These are phyloP conservation scores for Eucalyptus pauciflora DNA, from an alignment of 345 rosid genomes.

Conservation along the genomic window DNA sequence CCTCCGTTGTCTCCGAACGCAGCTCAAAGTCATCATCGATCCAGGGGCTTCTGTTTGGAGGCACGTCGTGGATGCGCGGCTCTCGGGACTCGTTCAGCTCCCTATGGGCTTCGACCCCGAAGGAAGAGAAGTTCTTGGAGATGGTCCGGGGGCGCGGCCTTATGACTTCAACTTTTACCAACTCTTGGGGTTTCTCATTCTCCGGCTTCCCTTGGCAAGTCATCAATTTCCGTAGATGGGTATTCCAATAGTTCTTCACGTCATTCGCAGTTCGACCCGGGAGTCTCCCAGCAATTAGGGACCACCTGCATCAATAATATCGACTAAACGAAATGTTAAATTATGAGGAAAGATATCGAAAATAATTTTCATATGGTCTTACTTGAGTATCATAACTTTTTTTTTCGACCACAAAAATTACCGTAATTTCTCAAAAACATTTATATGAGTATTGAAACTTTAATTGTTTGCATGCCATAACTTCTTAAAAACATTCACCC, in stretches of 20 bases:
- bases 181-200: not conserved
- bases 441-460: no score
- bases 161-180: not conserved
- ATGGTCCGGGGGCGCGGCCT: constrained; percentile 10
- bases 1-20: not conserved
- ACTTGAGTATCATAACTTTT: no score
- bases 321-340: not conserved
- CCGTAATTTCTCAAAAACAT: no score
- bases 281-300: constrained; percentile 31
- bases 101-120: not conserved
- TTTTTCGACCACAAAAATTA: accelerated
- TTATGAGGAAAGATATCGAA: not conserved
- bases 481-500: no score
- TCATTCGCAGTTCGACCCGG: constrained; percentile 39
- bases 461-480: no score
- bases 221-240: not conserved
- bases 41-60: not conserved
- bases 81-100: not conserved
- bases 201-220: not conserved
- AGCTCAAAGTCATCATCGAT: not conserved
- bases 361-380: not conserved
- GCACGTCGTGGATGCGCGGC: not conserved
- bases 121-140: not conserved
- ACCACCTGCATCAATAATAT: constrained; percentile 9
- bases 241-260: constrained; percentile 24